phyloP scores from a whole-genome alignment of 1,284 basidiomycete species.

The Trametes hirsuta region DNA sequence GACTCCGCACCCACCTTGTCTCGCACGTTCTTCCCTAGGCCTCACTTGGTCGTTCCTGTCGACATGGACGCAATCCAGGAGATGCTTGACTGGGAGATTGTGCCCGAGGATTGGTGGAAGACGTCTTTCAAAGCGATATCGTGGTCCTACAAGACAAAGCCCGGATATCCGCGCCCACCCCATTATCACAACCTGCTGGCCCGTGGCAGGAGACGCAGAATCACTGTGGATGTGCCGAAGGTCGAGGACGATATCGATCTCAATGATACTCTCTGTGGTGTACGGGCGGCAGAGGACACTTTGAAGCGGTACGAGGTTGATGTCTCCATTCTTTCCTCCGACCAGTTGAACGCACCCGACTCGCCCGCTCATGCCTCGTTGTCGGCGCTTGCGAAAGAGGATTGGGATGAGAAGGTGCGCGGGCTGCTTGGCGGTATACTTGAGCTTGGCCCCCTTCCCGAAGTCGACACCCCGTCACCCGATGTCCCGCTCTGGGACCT shows the following conservation, averaged over 20 bases:
- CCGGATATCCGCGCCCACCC: conserved; percentile 30
- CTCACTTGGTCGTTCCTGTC: conserved; percentile 6
- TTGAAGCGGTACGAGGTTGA: conserved; percentile 34
- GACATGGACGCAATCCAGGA: conserved; percentile 7
- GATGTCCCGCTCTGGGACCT: conserved; percentile 29
- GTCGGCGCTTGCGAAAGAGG: conserved; percentile 8
- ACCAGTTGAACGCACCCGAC: conserved; percentile 6
- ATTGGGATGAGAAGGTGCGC: conserved; percentile 31
- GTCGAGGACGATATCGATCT: conserved; percentile 29
- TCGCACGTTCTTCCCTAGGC: background rate
- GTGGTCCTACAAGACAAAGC: conserved; percentile 32
- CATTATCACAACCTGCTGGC: conserved; percentile 31
- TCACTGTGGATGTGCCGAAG: background rate
- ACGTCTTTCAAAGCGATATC: conserved; percentile 29
- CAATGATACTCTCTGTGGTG: conserved; percentile 30
- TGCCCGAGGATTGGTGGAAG: conserved; percentile 31
- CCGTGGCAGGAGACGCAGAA: conserved; percentile 22
- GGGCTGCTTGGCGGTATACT: conserved; percentile 31
- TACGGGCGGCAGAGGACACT: conserved; percentile 30
- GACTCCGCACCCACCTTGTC: conserved; percentile 10
- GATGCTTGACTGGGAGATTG: conserved; percentile 27
- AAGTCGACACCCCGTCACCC: conserved; percentile 17
- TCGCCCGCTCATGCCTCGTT: conserved; percentile 5
- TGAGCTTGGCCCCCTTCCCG: conserved; percentile 21
- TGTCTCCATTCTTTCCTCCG: conserved; percentile 27